Evolutionary conservation across 2,329 filamentous ascomycete genomes (phyloP), one percentile per base, ranked within the genome.

Genomic region (Erysiphe neolycopersici): DNA sequence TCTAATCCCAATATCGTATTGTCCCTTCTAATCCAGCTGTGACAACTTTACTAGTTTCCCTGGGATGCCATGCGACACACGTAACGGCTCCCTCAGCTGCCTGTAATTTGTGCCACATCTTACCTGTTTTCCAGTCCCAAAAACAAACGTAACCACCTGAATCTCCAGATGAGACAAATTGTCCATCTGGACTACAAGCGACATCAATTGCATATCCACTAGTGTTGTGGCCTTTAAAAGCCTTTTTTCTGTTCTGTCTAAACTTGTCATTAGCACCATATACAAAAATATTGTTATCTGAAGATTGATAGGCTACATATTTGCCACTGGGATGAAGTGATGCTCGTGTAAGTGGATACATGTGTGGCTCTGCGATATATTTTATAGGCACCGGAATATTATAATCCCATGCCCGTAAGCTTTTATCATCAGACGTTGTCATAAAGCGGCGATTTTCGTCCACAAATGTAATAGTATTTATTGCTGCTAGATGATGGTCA

Each of bases 51-150:
- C 79, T 89, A 16, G 79, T 89, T 66, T 98, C 89, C 62, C 94
- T 80, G n/a, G 87, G 84, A 60, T 95, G 85, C 87, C 89, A 98
- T 58, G 80, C 79, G 46, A 89, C 72, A 51, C 78, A 81, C n/a
- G 83, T 82, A 44, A 94, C 68, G 5, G 85, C 74, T 43, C 78
- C 72, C 44, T 83, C 84, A 46, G 81, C 75, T 19, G 83, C 85
- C 61, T 79, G 73, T 50, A 98, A 73, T 68, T 95, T 95, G 62
- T 93, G 83, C 62, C 83, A 93, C 84, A 98, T 87, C 64, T 94
- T 95, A 60, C 87, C 92, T 35, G 84, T 94, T 71, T 98, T 98
- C 82, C 85, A 98, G 61, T 95, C 89, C 83, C 85, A 98, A 63
- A 95, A 94, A 61, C 81, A 92, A 41, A 93, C 74, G 54, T 73